Conservation (phyloP, 1,284 basidiomycete genomes). For the Ustilago sp. region DNA sequence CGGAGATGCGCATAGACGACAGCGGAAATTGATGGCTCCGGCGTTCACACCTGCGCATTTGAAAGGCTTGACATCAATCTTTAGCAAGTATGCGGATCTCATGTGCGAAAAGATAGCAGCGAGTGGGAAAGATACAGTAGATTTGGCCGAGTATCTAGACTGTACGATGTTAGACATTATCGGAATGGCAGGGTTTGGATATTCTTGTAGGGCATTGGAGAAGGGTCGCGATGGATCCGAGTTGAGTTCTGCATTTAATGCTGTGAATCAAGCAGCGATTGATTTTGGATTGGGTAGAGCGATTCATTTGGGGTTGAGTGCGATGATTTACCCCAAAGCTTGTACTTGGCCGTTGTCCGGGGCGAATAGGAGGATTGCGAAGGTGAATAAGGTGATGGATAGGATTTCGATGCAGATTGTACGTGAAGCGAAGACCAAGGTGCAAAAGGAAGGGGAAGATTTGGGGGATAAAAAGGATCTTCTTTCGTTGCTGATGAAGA, state of each 20-base stretch:
- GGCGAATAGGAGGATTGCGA: constrained; percentile 36
- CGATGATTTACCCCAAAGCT: constrained; percentile 32
- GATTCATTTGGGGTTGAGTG: constrained; percentile 37
- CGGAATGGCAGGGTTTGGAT: constrained; percentile 64
- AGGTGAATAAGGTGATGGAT: constrained; percentile 43
- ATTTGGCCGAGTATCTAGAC: constrained; percentile 56
- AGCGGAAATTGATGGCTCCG: constrained; percentile 56
- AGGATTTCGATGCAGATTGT: constrained; percentile 40
- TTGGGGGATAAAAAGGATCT: constrained; percentile 43
- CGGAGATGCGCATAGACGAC: constrained; percentile 45
- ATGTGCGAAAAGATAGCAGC: constrained; percentile 51
- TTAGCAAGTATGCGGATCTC: constrained; percentile 45
- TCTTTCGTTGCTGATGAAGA: constrained; percentile 35
- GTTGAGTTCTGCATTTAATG: constrained; percentile 37
- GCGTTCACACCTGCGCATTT: constrained; percentile 56
- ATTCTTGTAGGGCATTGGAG: constrained; percentile 56
- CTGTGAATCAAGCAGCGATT: constrained; percentile 46
- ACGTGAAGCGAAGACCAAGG: constrained; percentile 12
- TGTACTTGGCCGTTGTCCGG: constrained; percentile 37
- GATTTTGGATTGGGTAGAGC: constrained; percentile 39
- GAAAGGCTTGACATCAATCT: constrained; percentile 43
- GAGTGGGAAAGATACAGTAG: constrained; percentile 19
- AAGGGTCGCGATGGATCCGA: constrained; percentile 43
- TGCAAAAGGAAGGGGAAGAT: constrained; percentile 31
- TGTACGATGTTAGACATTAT: constrained; percentile 65